Evolutionary conservation across 2,329 filamentous ascomycete species (phyloP).

Genomic region (Magnaporthiopsis rhizophila): DNA sequence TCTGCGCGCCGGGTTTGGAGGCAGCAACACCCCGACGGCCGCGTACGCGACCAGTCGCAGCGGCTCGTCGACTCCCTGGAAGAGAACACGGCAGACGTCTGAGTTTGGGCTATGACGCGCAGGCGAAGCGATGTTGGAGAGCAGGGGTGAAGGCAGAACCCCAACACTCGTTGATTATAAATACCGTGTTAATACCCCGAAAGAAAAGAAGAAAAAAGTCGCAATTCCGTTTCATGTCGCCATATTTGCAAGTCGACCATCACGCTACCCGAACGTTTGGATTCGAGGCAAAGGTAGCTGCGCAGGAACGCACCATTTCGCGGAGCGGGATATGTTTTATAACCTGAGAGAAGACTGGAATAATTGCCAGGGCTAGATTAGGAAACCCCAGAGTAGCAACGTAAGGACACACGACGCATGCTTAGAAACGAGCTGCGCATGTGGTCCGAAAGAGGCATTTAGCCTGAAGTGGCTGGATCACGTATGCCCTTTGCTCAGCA

Average conservation of each 20-base stretch:
- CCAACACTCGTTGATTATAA: no score
- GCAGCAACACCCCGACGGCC: neutral
- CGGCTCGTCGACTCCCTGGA: slow-evolving; percentile 4
- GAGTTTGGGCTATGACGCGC: neutral
- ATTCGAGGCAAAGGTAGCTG: neutral
- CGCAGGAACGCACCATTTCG: neutral
- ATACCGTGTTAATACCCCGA: neutral
- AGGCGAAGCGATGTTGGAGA: neutral
- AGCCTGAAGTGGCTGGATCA: neutral
- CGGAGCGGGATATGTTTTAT: neutral
- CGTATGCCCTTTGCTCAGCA: no score
- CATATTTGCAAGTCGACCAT: neutral
- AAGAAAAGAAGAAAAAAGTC: neutral
- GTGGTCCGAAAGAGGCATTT: neutral
- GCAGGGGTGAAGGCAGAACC: neutral
- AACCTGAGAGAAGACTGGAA: neutral
- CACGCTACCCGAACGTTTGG: neutral
- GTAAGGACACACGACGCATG: no score
- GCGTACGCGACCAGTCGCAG: neutral
- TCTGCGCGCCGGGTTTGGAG: neutral
- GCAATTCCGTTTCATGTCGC: no score
- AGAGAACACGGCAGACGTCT: neutral
- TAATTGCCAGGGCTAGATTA: no score
- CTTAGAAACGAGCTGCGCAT: neutral
- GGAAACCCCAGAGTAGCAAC: neutral